These are phyloP conservation scores for Saccharum officinarum DNA, from an alignment of 176 grass and related monocot genomes.

Conservation along the genomic window DNA sequence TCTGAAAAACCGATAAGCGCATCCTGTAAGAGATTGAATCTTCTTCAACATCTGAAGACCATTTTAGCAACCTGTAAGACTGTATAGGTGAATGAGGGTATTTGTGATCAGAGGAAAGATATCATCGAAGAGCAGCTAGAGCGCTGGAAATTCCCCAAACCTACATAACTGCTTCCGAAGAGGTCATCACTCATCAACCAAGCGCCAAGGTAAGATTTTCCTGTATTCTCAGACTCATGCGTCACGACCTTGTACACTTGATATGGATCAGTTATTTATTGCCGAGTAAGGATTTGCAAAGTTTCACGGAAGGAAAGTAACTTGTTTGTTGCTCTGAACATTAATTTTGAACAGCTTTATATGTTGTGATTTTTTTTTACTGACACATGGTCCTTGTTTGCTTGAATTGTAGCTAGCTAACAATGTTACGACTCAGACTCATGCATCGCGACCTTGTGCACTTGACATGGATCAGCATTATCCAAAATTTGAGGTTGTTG, in stretches of 20 bases:
- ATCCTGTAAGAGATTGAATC: neutral
- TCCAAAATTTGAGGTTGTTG: neutral
- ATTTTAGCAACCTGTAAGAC: neutral
- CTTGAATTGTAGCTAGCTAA: neutral
- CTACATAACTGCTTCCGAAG: neutral
- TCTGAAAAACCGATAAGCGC: neutral
- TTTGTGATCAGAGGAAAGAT: neutral
- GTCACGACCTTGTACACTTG: neutral
- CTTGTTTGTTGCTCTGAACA: neutral
- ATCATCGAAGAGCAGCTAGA: neutral
- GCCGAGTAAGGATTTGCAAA: too few species aligned
- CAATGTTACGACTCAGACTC: neutral
- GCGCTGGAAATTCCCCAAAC: neutral
- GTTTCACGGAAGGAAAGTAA: too few species aligned
- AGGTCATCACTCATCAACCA: neutral
- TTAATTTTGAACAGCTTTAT: neutral
- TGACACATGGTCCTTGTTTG: neutral
- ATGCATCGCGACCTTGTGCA: neutral
- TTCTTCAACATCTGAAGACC: neutral
- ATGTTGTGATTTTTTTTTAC: neutral
- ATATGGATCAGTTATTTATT: too few species aligned
- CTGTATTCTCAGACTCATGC: too few species aligned
- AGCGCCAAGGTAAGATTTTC: too few species aligned
- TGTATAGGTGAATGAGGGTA: neutral
- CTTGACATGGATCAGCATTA: neutral